Percentiles rank a stretch among this genome's conserved stretches.
phyloP scores from a whole-genome alignment of 805 yeast genomes.

The Barnettozyma sp. region DNA sequence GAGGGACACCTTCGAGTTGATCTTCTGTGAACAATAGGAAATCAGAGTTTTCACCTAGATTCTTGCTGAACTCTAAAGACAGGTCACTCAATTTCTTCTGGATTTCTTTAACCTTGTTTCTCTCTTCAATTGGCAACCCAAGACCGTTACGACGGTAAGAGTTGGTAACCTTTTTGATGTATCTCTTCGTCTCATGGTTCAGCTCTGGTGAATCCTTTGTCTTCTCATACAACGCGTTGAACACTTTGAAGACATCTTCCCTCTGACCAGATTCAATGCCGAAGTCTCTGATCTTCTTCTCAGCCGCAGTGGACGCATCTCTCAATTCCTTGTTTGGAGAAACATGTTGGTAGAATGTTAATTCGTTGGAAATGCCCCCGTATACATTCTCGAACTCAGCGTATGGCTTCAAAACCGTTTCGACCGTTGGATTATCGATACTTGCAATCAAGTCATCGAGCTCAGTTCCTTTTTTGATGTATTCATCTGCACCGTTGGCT shows the following conservation, averaged over 20 bases:
- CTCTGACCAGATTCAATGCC: conserved; percentile 60
- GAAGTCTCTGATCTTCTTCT: conserved; percentile 47
- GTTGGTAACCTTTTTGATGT: conserved; percentile 47
- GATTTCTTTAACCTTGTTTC: conserved; percentile 50
- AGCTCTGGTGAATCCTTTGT: conserved; percentile 27
- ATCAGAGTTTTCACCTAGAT: conserved; percentile 66
- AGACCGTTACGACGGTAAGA: conserved; percentile 66
- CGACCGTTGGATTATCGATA: conserved; percentile 41
- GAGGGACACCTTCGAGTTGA: conserved; percentile 71
- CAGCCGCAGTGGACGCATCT: conserved; percentile 63
- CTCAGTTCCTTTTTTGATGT: conserved; percentile 36
- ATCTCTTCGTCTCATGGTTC: conserved; percentile 50
- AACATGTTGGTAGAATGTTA: conserved; percentile 69
- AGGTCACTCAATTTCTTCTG: conserved; percentile 54
- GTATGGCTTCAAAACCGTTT: conserved; percentile 46
- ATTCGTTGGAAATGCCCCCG: conserved; percentile 38
- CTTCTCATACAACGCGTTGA: conserved; percentile 44
- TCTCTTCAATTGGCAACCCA: conserved; percentile 45
- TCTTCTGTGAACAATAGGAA: conserved; percentile 51
- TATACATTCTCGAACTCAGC: conserved; percentile 46
- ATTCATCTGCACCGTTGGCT: conserved; percentile 33
- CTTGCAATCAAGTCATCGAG: conserved; percentile 50
- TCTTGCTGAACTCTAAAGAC: conserved; percentile 51
- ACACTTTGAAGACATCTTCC: conserved; percentile 55
- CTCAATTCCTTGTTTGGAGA: conserved; percentile 58